phyloP scores from a whole-genome alignment of 2,329 filamentous ascomycete genomes.

The Alternaria sp. region DNA sequence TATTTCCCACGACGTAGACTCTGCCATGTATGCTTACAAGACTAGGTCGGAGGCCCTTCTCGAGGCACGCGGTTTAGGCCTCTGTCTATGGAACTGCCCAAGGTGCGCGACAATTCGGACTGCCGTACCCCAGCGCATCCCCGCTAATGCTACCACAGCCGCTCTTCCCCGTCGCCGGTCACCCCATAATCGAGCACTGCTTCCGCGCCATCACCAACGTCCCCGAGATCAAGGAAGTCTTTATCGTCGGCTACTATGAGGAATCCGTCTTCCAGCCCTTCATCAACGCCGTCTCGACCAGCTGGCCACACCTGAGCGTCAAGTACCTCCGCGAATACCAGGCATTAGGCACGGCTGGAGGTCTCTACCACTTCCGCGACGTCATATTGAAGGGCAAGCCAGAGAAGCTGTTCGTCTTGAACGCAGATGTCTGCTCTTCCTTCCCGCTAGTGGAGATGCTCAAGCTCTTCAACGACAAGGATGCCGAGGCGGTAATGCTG shows the following conservation, averaged over 20 bases:
- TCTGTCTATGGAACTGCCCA: conserved; percentile 92
- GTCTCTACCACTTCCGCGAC: conserved; percentile 98
- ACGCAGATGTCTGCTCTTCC: conserved; percentile 98
- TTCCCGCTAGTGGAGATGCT: conserved; percentile 98
- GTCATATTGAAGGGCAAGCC: conserved; percentile 95
- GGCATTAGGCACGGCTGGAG: conserved; percentile 92
- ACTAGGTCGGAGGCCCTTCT: conserved; percentile 90
- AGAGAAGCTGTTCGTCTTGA: conserved; percentile 95
- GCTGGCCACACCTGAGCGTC: conserved; percentile 88
- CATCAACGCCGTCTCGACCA: conserved; percentile 86
- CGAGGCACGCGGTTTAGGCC: conserved; percentile 95
- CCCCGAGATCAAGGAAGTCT: conserved; percentile 91
- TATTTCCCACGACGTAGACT: conserved; percentile 25
- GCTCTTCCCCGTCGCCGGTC: conserved; percentile 96
- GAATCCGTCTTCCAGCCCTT: conserved; percentile 97
- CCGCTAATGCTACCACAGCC: conserved; percentile 65
- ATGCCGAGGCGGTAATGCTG: conserved; percentile 95
- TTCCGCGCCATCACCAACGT: conserved; percentile 90
- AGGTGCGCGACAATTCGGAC: conserved; percentile 64
- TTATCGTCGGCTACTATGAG: conserved; percentile 98
- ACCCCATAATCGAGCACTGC: conserved; percentile 98
- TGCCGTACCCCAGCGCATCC: conserved; percentile 17
- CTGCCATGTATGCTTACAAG: conserved; percentile 35
- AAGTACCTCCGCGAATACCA: conserved; percentile 98
- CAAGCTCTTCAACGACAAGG: conserved; percentile 89